Conservation (phyloP, 495 filamentous ascomycete species). For the Lepraria neglecta region DNA sequence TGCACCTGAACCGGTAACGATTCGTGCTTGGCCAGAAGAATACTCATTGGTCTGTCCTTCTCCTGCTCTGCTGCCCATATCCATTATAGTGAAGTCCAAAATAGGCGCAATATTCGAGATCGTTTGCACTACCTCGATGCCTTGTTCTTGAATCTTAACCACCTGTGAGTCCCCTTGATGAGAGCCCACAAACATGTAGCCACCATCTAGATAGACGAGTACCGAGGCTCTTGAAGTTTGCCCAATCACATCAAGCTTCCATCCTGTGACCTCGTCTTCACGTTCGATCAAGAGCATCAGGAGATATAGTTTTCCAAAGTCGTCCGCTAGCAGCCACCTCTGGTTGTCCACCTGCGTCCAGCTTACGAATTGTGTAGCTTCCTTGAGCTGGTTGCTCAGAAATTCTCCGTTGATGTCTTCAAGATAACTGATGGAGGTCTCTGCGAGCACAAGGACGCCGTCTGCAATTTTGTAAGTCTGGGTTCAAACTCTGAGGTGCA, state of each 20-base stretch:
- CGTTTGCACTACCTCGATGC: slow-evolving; percentile 64
- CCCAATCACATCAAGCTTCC: slow-evolving; percentile 63
- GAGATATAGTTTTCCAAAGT: slow-evolving; percentile 76
- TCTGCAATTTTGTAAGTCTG: slow-evolving; percentile 40
- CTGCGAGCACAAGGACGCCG: slow-evolving; percentile 76
- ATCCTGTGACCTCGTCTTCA: slow-evolving; percentile 55
- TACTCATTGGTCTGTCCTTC: slow-evolving; percentile 79
- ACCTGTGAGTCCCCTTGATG: slow-evolving; percentile 90
- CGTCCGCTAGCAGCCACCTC: slow-evolving; percentile 80
- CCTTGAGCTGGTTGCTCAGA: slow-evolving; percentile 52
- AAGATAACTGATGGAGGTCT: slow-evolving; percentile 77
- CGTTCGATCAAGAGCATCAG: slow-evolving; percentile 64
- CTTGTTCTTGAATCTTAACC: slow-evolving; percentile 51
- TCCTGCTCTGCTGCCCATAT: slow-evolving; percentile 75
- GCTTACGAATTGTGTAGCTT: slow-evolving; percentile 74
- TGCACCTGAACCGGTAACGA: slow-evolving; percentile 87
- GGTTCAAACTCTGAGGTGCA: slow-evolving; percentile 11
- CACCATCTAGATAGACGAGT: slow-evolving; percentile 72
- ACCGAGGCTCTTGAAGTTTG: slow-evolving; percentile 64
- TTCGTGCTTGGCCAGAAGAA: slow-evolving; percentile 88
- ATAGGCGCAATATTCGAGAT: slow-evolving; percentile 84
- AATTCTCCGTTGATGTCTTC: slow-evolving; percentile 61
- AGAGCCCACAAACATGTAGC: slow-evolving; percentile 77
- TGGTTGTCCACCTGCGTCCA: slow-evolving; percentile 80
- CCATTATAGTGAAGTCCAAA: slow-evolving; percentile 89